Base-by-base conservation (phyloP, 495 filamentous ascomycete genomes). In the Cercophora samala region DNA sequence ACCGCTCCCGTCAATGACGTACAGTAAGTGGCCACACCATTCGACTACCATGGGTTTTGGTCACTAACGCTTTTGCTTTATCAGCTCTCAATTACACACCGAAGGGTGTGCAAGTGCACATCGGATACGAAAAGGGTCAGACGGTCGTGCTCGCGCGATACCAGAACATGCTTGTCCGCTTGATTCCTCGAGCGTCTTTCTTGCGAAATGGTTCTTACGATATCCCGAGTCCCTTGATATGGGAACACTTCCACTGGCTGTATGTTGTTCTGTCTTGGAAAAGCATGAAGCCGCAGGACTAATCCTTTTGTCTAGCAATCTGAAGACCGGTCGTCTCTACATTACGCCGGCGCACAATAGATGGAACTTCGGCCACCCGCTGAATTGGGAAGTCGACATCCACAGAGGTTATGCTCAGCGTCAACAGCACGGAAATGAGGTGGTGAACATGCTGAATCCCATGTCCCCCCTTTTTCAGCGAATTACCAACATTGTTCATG, bases 181-280 rank as follows among this genome's bases (percentile, higher is more conserved):
- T 81, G 4, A 65, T 86, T 13, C 78, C 75, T 1, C 37, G 29
- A 3, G 26, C 72, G 0, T 64, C 64, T 1, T 83, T 85, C 42
- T 65, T 6, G 46, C 37, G 24, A 9, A 21, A 21, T 2, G 9
- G 9, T 0, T 18, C 17, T 1, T 81, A 77, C 18, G 86, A 88
- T 68, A 72, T 90, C 9, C 88, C 89, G 4, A 53, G 46, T 0
- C 65, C 77, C 5, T 74, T 91, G 15, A 56, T 86, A 3, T 58
- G 80, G 0, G 70, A 82, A 19, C 85, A 80, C 53, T 70, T 81
- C 0, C 89, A 91, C 69, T 91, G 89, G 89, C 70, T 89, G 4
- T 66, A 58, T 4, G 60, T 62, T 18, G n/a, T n/a, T 58, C 32
- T 22, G 9, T 9, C 0, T 26, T 13, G 19, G 21, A n/a, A 46